Evolutionary conservation across 108 stramenopile species (phyloP), one percentile per base, ranked within the genome.

Genomic region (Skeletonema marinoi): DNA sequence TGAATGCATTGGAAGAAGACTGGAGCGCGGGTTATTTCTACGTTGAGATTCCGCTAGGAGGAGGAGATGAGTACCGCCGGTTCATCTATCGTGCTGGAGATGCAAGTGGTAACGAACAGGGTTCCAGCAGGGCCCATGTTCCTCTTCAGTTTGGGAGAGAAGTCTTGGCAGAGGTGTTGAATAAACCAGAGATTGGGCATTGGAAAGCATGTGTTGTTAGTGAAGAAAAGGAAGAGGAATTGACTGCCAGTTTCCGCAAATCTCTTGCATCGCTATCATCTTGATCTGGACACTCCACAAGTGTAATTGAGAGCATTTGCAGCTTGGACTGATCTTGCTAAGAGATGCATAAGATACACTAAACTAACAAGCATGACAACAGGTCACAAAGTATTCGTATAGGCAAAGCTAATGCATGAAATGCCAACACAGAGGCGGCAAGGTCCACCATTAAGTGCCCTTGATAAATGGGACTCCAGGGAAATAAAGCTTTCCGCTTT

Each of bases 141-240:
- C 93, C 94, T 14, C 78, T 97, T 66, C 96, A 97, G 66, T 94
- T 97, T 81, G 96, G 93, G 5, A 78, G 96, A 79, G 96, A 97
- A 81, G 87, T 95, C 1, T 71, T 92, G 66, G 92, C 92, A 3
- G 84, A 87, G 13, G 91, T 93, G 13, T 54, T 93, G 58, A 77
- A 83, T 9, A 86, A 87, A 39, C 88, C 88, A 6, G 82, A 90
- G 5, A 60, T 91, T 19, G 88, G 88, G 14, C 92, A 94, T 63
- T 97, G 96, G 96, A 94, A 95, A 75, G 85, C 89, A 30, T 97
- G 93, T 75, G 86, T 92, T 32, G 80, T 89, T 21, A 85, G 80
- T 63, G 66, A 84, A 72, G 92, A 93, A 71, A 79, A 90, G 75
- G 94, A 96, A 82, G 77, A 80, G 17, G 78, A 89, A 70, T 39